Percentiles rank a stretch among this genome's conserved stretches.
phyloP scores from a whole-genome alignment of 208 protist genomes.

The Kentomonas sorsogonicus region DNA sequence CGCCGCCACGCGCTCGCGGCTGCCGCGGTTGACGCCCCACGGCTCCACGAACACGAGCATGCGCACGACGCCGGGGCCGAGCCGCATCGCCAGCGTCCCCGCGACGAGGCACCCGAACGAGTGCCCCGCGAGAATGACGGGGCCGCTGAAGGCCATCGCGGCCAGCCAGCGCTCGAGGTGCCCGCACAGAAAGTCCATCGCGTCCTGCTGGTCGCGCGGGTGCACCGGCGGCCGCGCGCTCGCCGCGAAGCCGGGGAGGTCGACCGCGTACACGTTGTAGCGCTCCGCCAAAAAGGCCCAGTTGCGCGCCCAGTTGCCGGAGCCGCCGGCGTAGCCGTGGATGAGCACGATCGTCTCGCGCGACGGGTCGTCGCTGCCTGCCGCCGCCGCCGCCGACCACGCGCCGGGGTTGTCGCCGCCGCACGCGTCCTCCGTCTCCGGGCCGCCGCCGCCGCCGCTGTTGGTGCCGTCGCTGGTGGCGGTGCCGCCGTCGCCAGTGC shows the following conservation, averaged over 20 bases:
- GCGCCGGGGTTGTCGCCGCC: neutral
- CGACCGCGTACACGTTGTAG: conserved; percentile 48
- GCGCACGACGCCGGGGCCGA: conserved; percentile 18
- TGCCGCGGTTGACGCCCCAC: conserved; percentile 43
- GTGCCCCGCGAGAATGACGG: conserved; percentile 46
- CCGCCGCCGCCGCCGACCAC: conserved; percentile 6
- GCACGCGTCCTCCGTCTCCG: neutral
- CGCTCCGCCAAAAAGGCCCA: conserved; percentile 38
- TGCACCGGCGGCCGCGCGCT: conserved; percentile 26
- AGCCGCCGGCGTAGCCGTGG: conserved; percentile 63
- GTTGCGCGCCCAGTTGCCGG: conserved; percentile 60
- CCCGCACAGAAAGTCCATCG: conserved; percentile 31
- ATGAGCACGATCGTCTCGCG: conserved; percentile 38
- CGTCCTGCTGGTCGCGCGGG: conserved; percentile 20
- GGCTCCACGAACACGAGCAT: conserved; percentile 42
- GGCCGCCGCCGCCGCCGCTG: no score
- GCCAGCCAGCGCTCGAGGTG: conserved; percentile 40
- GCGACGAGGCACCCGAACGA: conserved; percentile 56
- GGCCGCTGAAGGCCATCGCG: conserved; percentile 22
- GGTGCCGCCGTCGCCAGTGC: no score
- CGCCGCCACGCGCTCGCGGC: conserved; percentile 18
- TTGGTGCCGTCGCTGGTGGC: neutral
- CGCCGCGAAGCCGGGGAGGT: conserved; percentile 54
- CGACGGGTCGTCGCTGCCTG: neutral
- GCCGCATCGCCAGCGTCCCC: conserved; percentile 36